A percentile compares a stretch with the other conserved stretches of the same genome.
These are phyloP conservation scores for Angophora floribunda DNA, from an alignment of 345 rosid genomes.

Conservation along the genomic window DNA sequence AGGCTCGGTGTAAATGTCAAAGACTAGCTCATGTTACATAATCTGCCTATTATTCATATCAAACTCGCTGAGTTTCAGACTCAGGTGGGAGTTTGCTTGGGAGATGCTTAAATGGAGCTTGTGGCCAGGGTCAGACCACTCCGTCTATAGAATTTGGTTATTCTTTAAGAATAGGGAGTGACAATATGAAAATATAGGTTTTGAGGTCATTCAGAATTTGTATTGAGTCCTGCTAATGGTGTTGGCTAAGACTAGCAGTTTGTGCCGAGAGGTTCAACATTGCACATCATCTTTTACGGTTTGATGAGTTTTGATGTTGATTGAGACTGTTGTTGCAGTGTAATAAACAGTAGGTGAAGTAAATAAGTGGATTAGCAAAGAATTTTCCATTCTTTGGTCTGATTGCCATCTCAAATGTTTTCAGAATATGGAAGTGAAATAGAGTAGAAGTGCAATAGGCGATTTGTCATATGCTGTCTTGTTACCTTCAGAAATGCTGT, in stretches of 20 bases:
- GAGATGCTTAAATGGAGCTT: not conserved
- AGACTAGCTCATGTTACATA: not conserved
- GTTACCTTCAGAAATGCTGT: not conserved
- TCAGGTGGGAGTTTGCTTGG: not conserved
- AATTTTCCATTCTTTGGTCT: not conserved
- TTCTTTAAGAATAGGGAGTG: not conserved
- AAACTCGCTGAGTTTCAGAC: not conserved
- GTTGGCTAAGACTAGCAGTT: not conserved
- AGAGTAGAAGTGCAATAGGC: not conserved
- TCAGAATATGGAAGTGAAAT: not conserved
- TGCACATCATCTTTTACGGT: not conserved
- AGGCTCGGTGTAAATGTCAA: not conserved
- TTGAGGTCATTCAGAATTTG: not conserved
- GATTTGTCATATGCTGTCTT: not conserved
- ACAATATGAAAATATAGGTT: not conserved
- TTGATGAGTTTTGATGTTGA: not conserved
- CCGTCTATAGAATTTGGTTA: not conserved
- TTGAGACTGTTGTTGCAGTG: not conserved
- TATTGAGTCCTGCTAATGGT: not conserved
- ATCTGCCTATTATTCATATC: not conserved
- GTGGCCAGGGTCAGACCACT: not conserved
- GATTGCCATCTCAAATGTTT: not conserved
- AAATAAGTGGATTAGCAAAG: not conserved
- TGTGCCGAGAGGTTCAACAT: not conserved
- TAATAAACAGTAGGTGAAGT: not conserved